Base-by-base conservation (phyloP, 2,329 filamentous ascomycete genomes). In the Calonectria pauciramosa region DNA sequence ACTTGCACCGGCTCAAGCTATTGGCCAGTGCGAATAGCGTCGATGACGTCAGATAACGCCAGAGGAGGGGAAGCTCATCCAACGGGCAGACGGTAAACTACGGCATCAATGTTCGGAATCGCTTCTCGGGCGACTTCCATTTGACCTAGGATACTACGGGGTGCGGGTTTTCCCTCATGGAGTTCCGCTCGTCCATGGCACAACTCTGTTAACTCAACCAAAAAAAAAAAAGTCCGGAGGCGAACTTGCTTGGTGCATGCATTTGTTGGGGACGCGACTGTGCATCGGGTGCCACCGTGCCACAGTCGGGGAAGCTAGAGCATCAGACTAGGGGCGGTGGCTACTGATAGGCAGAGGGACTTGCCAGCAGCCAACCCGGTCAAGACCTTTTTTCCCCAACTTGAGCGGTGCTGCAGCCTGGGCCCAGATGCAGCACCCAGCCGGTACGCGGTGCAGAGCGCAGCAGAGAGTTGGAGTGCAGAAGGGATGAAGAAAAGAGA, bases 261-360 rank as follows among this genome's bases (percentile, higher is more conserved):
- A 67, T 73, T 73, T 73, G 67, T 73, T 73, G 71, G 60, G 71
- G 67, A 73, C 32, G 60, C 71, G 30, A 63, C 36, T 30, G 10
- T 65, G 47, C 41, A 70, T 28, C 34, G 67, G 52, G 71, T 59
- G 59, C 49, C 59, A 66, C 66, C 32, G 60, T 54, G 56, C 56
- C 34, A 63, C 56, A 63, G 8, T 63, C 36, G 36, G 23, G 34
- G 56, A 13, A 63, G 56, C 56, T 63, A 63, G 56, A 41, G 34
- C 10, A 63, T 32, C 5, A 34, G 26, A 59, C 59, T 65, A 66
- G 36, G 36, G 66, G 32, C 26, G 36, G 36, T 68, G 66, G 51
- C 66, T 59, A 68, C 30, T 36, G 66, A 63, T 63, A 63, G 56
- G 56, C 34, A 28, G 56, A 26, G 13, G 14, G 56, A 23, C 52